Evolutionary conservation across 129 eudicot genomes (phyloP).

Genomic region (Arctium minus): DNA sequence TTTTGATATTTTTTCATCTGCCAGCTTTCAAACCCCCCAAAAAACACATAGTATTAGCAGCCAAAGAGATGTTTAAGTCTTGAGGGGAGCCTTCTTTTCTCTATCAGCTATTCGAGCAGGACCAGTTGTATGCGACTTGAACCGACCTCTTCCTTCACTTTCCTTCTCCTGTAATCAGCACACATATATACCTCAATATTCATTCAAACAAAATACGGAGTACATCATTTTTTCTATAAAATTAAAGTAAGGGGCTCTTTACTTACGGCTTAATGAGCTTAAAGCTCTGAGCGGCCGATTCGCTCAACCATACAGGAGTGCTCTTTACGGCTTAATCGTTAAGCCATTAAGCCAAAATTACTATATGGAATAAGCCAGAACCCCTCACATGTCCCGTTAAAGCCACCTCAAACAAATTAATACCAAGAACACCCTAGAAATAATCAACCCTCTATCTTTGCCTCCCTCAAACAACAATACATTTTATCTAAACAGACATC

Average conservation of each 20-base stretch:
- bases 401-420: background rate
- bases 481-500: background rate
- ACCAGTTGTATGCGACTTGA: slow-evolving; percentile 88
- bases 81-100: slow-evolving; percentile 97
- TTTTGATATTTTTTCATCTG: background rate
- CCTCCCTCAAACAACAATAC: background rate
- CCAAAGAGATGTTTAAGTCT: slow-evolving; percentile 31
- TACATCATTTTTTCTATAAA: background rate
- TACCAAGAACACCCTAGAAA: background rate
- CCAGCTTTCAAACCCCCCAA: background rate
- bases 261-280: background rate
- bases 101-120: slow-evolving; percentile 90
- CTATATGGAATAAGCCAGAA: background rate
- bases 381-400: background rate
- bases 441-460: background rate
- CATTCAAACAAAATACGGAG: background rate
- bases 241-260: background rate
- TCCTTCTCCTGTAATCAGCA: slow-evolving; percentile 60
- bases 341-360: background rate
- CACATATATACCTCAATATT: background rate
- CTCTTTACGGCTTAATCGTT: background rate
- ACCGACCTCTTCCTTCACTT: slow-evolving; percentile 89
- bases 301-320: background rate
- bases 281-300: background rate
- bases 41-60: background rate